Evolutionary conservation across 805 yeast species (phyloP), one percentile per base, ranked within the genome.

Genomic region (Kregervanrija pseudodelftensis): DNA sequence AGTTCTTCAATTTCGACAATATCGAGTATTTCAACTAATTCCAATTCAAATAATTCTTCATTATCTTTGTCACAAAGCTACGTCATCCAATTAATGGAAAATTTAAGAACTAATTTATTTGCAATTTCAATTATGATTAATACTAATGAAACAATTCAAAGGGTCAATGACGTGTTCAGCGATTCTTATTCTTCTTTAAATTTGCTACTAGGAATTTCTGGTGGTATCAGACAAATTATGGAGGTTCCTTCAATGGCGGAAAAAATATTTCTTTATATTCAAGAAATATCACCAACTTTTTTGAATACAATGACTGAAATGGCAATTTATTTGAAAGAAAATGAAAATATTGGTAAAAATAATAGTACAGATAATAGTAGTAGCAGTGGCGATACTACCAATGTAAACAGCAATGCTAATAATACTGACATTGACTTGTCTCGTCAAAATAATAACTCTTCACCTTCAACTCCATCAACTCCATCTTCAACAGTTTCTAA

Each of bases 111-210:
- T 33, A 53, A 56, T 9, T 51, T 58, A 12, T 50, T 56, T 36
- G 63, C 66, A 3, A 47, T 60, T 8, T 47, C 55, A 3, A 43
- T 53, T 39, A 45, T 61, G 41, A 40, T 60, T n/a, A 46, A 54
- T 15, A 43, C 60, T 12, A 42, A 38, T 10, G 40, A 43, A 31
- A 41, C 51, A 38, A 46, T 51, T n/a, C 43, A 46, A 11, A 48
- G 47, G 34, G 39, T 50, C 4, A 39, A 42, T 22, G 33, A 49
- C 8, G 34, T 52, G 8, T 54, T 59, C 28, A 48, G 51, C 16
- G 40, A 49, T 16, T 30, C 40, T n/a, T 51, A 49, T 17, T 28
- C 49, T 13, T 44, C 58, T 14, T 32, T 52, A 3, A 22, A 45
- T 4, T 46, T 52, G 32, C 33, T 58, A 11, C 44, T 50, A 5